Evolutionary conservation across 495 filamentous ascomycete genomes (phyloP).

Genomic region (Penicillium subrubescens): DNA sequence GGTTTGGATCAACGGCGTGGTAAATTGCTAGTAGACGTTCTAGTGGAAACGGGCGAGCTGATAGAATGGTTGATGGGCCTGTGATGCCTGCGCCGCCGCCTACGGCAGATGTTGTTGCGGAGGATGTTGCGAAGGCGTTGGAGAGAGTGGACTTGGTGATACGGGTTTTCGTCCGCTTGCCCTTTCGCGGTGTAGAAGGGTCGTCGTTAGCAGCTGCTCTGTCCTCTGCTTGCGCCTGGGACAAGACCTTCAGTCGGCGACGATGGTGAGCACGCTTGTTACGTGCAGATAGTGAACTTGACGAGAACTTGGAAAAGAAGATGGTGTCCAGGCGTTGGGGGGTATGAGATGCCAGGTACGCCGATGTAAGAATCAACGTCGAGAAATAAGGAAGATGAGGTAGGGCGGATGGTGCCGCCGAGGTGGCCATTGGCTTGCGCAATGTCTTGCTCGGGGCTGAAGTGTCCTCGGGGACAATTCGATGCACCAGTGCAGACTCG

Average conservation of each 20-base stretch:
- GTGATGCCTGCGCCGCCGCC: conserved; percentile 45
- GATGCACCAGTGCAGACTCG: conserved; percentile 70
- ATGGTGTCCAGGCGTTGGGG: conserved; percentile 73
- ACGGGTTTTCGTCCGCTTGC: conserved; percentile 44
- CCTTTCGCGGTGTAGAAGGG: conserved; percentile 36
- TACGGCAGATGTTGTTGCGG: conserved; percentile 41
- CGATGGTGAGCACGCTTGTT: conserved; percentile 61
- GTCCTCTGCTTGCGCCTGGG: conserved; percentile 46
- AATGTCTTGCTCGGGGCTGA: conserved; percentile 18
- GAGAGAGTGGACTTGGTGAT: conserved; percentile 53
- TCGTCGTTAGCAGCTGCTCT: conserved; percentile 29
- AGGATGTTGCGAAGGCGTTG: conserved; percentile 43
- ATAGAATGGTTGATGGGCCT: conserved; percentile 72
- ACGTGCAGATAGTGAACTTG: conserved; percentile 49
- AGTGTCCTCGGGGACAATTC: conserved; percentile 57
- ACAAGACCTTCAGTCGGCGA: conserved; percentile 48
- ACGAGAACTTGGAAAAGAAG: conserved; percentile 82
- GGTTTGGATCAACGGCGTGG: conserved; percentile 72
- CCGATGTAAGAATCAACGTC: conserved; percentile 77
- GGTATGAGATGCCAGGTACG: conserved; percentile 92
- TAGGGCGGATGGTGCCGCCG: conserved; percentile 38
- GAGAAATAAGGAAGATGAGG: conserved; percentile 73
- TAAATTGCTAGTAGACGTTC: conserved; percentile 90
- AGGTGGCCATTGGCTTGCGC: conserved; percentile 31
- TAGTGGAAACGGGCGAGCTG: conserved; percentile 77